Evolutionary conservation across 2,329 filamentous ascomycete genomes (phyloP), one percentile per base, ranked within the genome.

Genomic region (Zymoseptoria crescenta): DNA sequence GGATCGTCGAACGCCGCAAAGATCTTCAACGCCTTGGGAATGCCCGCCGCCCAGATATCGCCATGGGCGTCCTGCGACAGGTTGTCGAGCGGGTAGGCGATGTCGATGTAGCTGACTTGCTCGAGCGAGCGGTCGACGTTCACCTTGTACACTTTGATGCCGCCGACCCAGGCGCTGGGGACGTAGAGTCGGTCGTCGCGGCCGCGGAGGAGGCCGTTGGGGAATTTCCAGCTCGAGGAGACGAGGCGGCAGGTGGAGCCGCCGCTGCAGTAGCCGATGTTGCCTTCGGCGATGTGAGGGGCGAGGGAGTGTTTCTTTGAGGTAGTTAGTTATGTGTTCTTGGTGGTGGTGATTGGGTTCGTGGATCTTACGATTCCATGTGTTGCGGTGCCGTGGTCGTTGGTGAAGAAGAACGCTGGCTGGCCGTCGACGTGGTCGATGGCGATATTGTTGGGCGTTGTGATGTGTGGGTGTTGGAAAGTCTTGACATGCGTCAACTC

Each of bases 361-460:
- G 45, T 4, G 19, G 28, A 29, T 16, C 56, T 28, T 54, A 53
- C 54, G 29, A 56, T 52, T n/a, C 65, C 65, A 5, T 55, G 24
- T 9, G 58, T 60, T 21, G 64, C 59, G 2, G 61, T 54, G 28
- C 65, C 64, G 56, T 67, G 65, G 54, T 67, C 65, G 59, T 67
- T 65, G 35, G 62, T 67, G 29, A 65, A 60, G 58, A 57, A 67
- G 56, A 67, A 64, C 7, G 61, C 61, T 2, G 45, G 30, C 10
- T 58, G n/a, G 10, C 28, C 20, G 20, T 49, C 28, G 13, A 54
- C 52, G n/a, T 45, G 35, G 27, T 55, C 54, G 20, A 61, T 57
- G 30, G 65, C 65, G 27, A 67, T 57, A 29, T 63, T 62, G 54
- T 67, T 67, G 5, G 65, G 65, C 10, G 62, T 64, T n/a, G 55